Evolutionary conservation across 306 rosid species (phyloP), one percentile per base, ranked within the genome.

Genomic region (Boehmeria nivea): DNA sequence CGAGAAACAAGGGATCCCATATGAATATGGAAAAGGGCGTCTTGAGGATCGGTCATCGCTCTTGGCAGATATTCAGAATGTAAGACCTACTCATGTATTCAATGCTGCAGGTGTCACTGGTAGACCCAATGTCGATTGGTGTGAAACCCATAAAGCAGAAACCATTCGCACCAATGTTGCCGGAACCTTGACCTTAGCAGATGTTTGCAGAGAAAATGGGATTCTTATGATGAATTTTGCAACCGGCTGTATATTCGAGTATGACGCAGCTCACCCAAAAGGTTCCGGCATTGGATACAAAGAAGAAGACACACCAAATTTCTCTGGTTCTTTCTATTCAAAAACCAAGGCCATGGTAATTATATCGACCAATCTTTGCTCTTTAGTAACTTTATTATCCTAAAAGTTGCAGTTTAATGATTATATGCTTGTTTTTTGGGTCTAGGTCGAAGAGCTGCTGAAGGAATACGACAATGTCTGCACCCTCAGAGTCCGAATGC

Each of bases 41-140:
- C 67, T 87, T 3, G 85, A 87, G 79, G 94, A 84, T 56, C 87
- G 89, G 7, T 22, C 87, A 33, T 84, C 94, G 10, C 87, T 87
- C 2, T 12, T 68, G 51, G 82, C 94, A 62, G 95, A 87, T 59
- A 63, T 87, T 64, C 94, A 81, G 25, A 77, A 36, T 46, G 74
- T 84, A 59, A 84, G 74, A 70, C 95, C 95, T 18, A 84, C 89
- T 17, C 96, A 87, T 69, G 76, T 87, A 65, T 84, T 84, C 60
- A 87, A 84, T 71, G 87, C 94, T 61, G 94, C 94, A 6, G 96
- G 94, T 22, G 87, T 84, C 63, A 87, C 95, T 21, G 95, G 94
- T 28, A 76, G 94, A 70, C 95, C 95, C 64, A 83, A 87, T 74
- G 94, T 87, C 23, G 95, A 83, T 66, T 87, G 95, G 94, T 83